These are phyloP conservation scores for Syzygium oleosum DNA, from an alignment of 345 rosid species.

Conservation along the genomic window DNA sequence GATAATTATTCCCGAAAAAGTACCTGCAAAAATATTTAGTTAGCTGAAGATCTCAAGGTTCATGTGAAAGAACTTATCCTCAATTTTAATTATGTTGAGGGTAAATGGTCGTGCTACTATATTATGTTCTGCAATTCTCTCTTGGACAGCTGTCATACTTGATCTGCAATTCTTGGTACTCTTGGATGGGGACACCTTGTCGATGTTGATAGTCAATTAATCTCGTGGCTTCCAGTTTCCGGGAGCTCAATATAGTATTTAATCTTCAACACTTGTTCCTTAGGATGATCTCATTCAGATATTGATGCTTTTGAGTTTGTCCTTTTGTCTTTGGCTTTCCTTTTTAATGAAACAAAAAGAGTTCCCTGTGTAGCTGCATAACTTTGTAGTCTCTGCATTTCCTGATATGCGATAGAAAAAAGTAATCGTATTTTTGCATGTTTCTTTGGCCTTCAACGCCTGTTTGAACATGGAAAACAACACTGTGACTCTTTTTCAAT, in stretches of 20 bases:
- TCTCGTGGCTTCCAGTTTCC: background rate
- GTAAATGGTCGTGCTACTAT: background rate
- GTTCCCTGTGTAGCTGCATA: background rate
- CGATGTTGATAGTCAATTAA: background rate
- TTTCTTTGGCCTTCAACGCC: background rate
- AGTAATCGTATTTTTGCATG: background rate
- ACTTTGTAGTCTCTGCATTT: background rate
- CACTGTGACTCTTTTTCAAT: background rate
- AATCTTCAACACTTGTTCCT: background rate
- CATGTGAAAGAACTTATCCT: background rate
- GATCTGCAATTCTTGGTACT: background rate
- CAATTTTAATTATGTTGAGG: background rate
- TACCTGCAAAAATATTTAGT: background rate
- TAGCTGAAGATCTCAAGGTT: background rate
- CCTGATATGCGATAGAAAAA: background rate
- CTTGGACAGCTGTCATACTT: background rate
- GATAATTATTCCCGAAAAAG: background rate
- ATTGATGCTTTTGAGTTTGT: background rate
- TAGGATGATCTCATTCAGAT: background rate
- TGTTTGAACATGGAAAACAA: background rate
- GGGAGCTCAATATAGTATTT: background rate
- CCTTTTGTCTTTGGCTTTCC: background rate
- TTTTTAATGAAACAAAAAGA: background rate
- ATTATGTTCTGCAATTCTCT: background rate
- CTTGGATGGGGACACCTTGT: background rate